phyloP scores from a whole-genome alignment of 345 rosid genomes.

The Noccaea caerulescens region DNA sequence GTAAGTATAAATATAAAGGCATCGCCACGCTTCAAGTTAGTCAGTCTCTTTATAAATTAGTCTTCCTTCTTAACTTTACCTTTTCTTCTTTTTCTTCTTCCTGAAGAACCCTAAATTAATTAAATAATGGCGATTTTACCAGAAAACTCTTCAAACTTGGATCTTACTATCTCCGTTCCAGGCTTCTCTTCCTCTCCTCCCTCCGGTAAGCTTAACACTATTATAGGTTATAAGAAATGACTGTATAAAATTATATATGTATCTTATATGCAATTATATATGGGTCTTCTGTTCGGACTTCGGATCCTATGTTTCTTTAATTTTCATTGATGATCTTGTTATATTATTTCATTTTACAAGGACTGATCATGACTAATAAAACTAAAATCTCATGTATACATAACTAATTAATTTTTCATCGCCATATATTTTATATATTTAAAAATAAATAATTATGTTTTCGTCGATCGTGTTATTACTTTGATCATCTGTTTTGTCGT shows the following conservation, averaged over 20 bases:
- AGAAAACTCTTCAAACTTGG: slow-evolving; percentile 65
- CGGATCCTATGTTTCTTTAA: slow-evolving; percentile 12
- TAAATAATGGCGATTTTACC: slow-evolving; percentile 62
- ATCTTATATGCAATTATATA: not conserved
- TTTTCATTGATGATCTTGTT: slow-evolving; percentile 10
- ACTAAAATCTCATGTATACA: slow-evolving; percentile 1
- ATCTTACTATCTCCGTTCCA: slow-evolving; percentile 78
- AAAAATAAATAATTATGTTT: not conserved
- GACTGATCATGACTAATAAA: not conserved
- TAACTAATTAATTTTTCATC: not conserved
- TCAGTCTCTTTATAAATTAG: slow-evolving; percentile 30
- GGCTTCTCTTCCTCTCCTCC: slow-evolving; percentile 75
- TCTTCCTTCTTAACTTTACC: slow-evolving; percentile 47
- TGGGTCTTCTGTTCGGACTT: not conserved
- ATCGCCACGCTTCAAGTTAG: slow-evolving; percentile 41
- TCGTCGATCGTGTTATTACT: not conserved
- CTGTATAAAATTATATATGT: not conserved
- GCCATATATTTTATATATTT: not conserved
- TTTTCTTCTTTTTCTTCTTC: slow-evolving; percentile 36
- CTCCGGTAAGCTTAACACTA: slow-evolving; percentile 48
- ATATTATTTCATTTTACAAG: slow-evolving; percentile 12
- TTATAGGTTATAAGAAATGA: slow-evolving; percentile 11
- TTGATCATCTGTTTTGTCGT: not conserved
- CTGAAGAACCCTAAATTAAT: slow-evolving; percentile 27
- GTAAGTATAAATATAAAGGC: slow-evolving; percentile 40